Evolutionary conservation across 2,329 filamentous ascomycete species (phyloP).

Genomic region (Samsoniella hepiali): DNA sequence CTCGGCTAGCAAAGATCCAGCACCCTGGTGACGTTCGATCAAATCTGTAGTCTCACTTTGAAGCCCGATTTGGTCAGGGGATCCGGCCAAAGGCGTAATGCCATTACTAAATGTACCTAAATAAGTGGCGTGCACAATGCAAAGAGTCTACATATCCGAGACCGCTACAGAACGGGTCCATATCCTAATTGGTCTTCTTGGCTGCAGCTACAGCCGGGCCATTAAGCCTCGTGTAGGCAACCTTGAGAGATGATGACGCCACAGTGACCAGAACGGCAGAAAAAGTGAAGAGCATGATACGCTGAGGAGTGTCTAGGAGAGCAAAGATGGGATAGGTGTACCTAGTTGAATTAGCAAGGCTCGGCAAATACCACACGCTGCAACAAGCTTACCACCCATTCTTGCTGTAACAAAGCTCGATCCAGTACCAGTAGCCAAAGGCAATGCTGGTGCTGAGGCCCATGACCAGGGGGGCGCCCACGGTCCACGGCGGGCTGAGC

Average conservation of each 20-base stretch:
- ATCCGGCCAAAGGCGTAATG: neutral
- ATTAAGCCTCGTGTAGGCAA: conserved; percentile 65
- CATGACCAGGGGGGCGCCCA: conserved; percentile 58
- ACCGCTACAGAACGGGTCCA: neutral
- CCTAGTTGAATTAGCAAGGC: conserved; percentile 38
- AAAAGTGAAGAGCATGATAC: conserved; percentile 64
- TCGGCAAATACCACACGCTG: neutral
- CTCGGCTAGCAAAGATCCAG: conserved; percentile 32
- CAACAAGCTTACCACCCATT: conserved; percentile 58
- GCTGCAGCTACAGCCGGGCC: conserved; percentile 43
- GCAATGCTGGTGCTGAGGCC: conserved; percentile 56
- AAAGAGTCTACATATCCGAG: neutral
- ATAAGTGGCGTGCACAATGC: neutral
- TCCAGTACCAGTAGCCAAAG: conserved; percentile 72
- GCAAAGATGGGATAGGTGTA: conserved; percentile 87
- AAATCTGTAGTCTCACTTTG: conserved; percentile 26
- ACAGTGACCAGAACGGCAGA: conserved; percentile 70
- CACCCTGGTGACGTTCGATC: conserved; percentile 34
- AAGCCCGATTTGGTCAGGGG: no score
- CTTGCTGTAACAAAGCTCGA: conserved; percentile 65
- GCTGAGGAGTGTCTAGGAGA: conserved; percentile 61
- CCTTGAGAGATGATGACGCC: conserved; percentile 67
- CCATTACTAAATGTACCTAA: neutral
- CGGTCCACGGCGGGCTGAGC: conserved; percentile 70
- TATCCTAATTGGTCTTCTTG: conserved; percentile 25